Percentiles rank a stretch among this genome's conserved stretches.
phyloP scores from a whole-genome alignment of 805 yeast species.

The Helenozyma rhizophorensis region DNA sequence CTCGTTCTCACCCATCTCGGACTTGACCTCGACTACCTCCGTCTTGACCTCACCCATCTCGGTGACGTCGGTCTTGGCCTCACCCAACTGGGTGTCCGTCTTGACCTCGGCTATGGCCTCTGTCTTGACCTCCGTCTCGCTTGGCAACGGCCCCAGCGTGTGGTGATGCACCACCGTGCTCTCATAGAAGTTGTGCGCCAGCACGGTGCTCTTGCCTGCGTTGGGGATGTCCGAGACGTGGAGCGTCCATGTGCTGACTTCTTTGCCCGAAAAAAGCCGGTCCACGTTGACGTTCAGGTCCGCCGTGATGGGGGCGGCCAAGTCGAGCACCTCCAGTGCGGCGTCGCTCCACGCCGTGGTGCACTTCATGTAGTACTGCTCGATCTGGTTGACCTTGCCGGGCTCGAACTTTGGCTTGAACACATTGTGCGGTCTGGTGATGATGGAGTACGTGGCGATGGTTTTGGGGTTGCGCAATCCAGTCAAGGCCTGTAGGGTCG shows the following conservation, averaged over 20 bases:
- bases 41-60: constrained; percentile 1
- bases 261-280: constrained; percentile 25
- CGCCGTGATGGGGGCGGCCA: constrained; percentile 22
- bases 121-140: constrained; percentile 9
- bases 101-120: neutral
- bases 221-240: constrained; percentile 71
- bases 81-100: neutral
- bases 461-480: constrained; percentile 43
- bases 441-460: constrained; percentile 45
- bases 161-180: constrained; percentile 50
- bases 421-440: constrained; percentile 46
- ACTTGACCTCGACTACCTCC: neutral
- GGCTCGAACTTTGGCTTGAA: constrained; percentile 52
- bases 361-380: constrained; percentile 50
- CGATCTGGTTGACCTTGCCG: constrained; percentile 55
- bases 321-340: constrained; percentile 18
- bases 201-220: constrained; percentile 61
- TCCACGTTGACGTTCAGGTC: constrained; percentile 21
- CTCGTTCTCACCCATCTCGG: no score
- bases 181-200: constrained; percentile 64
- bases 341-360: constrained; percentile 43
- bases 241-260: constrained; percentile 50
- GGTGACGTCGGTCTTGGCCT: neutral
- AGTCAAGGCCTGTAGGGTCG: constrained; percentile 50
- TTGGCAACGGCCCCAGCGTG: constrained; percentile 16